Base-by-base conservation (phyloP, 2,329 filamentous ascomycete species). In the Colletotrichum plurivorum region DNA sequence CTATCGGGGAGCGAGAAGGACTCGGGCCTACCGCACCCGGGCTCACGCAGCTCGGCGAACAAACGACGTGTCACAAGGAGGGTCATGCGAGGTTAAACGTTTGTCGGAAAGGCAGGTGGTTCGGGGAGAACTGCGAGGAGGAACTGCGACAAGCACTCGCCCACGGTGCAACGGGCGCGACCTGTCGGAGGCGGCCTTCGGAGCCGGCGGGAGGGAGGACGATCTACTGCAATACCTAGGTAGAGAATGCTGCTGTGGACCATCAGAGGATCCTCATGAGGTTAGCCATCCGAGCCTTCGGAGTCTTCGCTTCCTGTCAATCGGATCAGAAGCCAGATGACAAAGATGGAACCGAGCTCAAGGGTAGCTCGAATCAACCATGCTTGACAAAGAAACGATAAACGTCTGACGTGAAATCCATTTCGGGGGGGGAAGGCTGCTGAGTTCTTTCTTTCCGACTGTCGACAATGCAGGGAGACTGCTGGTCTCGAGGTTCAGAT, bases 241-340 rank as follows among this genome's bases (percentile, higher is more conserved):
- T 36, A 25, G 39, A 41, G 20, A 55, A 43, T 10, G 25, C 10
- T 43, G 36, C n/a, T n/a, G 15, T 31, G 27, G 31, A 51, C 10
- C 41, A 51, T 25, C 49, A 41, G 59, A 49, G 25, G 46, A 36
- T 55, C 55, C 31, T 25, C 18, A 66, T 45, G 51, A 66, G 66
- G 62, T 49, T 66, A 60, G 27, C 63, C 66, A 66, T 55, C 66
- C 66, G 66, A 69, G 62, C 22, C 36, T 66, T 55, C 22, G 36
- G 66, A 69, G 62, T n/a, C 36, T 66, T 55, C 22, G 36, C 43
- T 31, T 41, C 45, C 27, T 60, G 49, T 62, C 49, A 39, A 66
- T 66, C 66, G 25, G 55, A 41, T 39, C 39, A 56, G 39, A 51
- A 55, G 66, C 49, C 61, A 49, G 55, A 69, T 45, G 62, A 55